Conservation (phyloP, 164 flowering plant species). For the Liquidambar formosana region DNA sequence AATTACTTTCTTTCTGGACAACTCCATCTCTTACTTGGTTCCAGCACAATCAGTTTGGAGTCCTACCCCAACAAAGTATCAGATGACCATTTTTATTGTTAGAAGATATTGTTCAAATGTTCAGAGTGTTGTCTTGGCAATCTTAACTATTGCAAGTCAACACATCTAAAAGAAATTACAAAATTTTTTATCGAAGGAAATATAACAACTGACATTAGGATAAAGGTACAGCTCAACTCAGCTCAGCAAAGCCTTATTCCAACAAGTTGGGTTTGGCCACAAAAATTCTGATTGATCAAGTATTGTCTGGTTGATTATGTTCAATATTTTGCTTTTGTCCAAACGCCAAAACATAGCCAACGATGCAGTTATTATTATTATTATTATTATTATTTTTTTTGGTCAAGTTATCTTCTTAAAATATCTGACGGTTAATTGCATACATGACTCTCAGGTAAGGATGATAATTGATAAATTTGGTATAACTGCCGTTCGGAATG, state of each 20-base stretch:
- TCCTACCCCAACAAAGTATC: no score
- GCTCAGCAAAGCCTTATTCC: neutral
- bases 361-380: neutral
- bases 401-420: neutral
- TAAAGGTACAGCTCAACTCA: neutral
- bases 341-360: neutral
- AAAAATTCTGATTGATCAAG: neutral
- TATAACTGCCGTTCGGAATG: conserved; percentile 52
- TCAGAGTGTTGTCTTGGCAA: no score
- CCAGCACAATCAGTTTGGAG: no score
- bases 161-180: no score
- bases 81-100: no score
- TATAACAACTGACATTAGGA: neutral
- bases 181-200: neutral
- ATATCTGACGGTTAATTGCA: neutral
- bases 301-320: neutral
- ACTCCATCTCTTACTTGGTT: neutral
- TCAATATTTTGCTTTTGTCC: no score
- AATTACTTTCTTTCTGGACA: conserved; percentile 15
- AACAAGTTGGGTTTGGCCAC: neutral
- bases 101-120: no score
- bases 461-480: conserved; percentile 79
- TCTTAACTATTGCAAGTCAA: neutral
- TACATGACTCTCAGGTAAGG: conserved; percentile 56
- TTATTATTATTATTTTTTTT: neutral